Percentiles rank a stretch among this genome's conserved stretches.
These are phyloP conservation scores for Fusarium sp. DNA, from an alignment of 2,329 filamentous ascomycete genomes.

Conservation along the genomic window DNA sequence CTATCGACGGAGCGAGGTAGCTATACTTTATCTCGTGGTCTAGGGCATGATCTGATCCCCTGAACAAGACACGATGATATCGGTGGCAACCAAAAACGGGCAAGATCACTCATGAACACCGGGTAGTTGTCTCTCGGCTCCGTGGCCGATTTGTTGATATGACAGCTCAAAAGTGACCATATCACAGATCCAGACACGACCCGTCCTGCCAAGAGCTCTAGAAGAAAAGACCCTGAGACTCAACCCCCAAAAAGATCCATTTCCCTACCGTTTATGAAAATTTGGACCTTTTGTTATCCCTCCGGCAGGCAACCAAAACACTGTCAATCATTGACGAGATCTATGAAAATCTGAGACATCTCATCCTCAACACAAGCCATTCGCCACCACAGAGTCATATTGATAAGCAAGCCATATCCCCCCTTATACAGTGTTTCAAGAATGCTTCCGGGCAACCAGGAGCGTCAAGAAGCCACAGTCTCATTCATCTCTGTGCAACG, in stretches of 20 bases:
- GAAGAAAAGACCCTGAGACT: neutral
- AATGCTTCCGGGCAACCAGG: constrained; percentile 1
- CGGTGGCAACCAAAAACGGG: neutral
- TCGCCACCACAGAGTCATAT: neutral
- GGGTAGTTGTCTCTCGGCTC: neutral
- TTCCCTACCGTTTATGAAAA: neutral
- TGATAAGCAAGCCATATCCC: neutral
- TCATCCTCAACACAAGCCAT: neutral
- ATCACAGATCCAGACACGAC: neutral
- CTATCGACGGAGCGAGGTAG: neutral
- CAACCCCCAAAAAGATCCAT: neutral
- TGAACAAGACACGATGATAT: neutral
- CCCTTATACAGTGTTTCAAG: neutral
- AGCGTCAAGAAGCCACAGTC: neutral
- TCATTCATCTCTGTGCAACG: neutral
- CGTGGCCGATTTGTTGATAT: neutral
- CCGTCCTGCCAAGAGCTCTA: neutral
- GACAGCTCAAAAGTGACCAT: neutral
- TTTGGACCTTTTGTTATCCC: neutral
- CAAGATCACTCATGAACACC: neutral
- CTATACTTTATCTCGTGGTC: neutral
- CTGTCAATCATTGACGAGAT: neutral
- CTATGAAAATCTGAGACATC: neutral
- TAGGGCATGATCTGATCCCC: neutral
- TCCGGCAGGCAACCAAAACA: neutral